These are phyloP conservation scores for Lupinus albus DNA, from an alignment of 306 rosid species.

Conservation along the genomic window DNA sequence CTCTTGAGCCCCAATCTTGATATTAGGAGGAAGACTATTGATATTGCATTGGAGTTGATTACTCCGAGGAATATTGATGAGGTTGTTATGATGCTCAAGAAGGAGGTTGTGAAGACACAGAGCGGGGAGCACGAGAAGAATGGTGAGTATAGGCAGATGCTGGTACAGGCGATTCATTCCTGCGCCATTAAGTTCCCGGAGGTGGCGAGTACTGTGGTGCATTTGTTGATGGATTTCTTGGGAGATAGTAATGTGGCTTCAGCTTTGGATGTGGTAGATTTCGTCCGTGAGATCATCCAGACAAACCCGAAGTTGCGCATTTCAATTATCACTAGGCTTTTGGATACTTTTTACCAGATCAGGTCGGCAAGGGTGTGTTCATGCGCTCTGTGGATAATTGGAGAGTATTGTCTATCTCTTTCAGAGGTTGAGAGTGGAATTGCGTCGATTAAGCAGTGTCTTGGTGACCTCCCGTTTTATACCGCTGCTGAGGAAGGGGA, in stretches of 20 bases:
- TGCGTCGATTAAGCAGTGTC: slow-evolving; percentile 75
- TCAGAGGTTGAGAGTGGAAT: slow-evolving; percentile 93
- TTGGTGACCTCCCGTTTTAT: slow-evolving; percentile 92
- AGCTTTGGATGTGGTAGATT: slow-evolving; percentile 88
- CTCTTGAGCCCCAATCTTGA: slow-evolving; percentile 81
- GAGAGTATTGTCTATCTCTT: slow-evolving; percentile 86
- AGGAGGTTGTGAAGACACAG: slow-evolving; percentile 93
- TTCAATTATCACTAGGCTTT: slow-evolving; percentile 82
- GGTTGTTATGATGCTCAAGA: slow-evolving; percentile 93
- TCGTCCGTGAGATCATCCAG: slow-evolving; percentile 92
- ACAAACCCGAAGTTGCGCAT: slow-evolving; percentile 89
- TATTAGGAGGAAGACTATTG: slow-evolving; percentile 89
- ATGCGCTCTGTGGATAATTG: slow-evolving; percentile 92
- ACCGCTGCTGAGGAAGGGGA: slow-evolving; percentile 80
- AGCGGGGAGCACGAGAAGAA: slow-evolving; percentile 95
- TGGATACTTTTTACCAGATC: slow-evolving; percentile 94
- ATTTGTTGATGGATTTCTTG: slow-evolving; percentile 96
- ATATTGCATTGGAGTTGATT: slow-evolving; percentile 82
- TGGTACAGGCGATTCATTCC: slow-evolving; percentile 90
- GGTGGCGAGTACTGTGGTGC: slow-evolving; percentile 96
- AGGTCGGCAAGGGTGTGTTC: slow-evolving; percentile 92
- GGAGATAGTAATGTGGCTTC: slow-evolving; percentile 90
- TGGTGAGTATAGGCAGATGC: slow-evolving; percentile 93
- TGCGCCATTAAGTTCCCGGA: slow-evolving; percentile 97
- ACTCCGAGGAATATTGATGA: slow-evolving; percentile 83